Evolutionary conservation across 768 basidiomycete species (phyloP), one percentile per base, ranked within the genome.

Genomic region (Rhodosporidiobolus sp.): DNA sequence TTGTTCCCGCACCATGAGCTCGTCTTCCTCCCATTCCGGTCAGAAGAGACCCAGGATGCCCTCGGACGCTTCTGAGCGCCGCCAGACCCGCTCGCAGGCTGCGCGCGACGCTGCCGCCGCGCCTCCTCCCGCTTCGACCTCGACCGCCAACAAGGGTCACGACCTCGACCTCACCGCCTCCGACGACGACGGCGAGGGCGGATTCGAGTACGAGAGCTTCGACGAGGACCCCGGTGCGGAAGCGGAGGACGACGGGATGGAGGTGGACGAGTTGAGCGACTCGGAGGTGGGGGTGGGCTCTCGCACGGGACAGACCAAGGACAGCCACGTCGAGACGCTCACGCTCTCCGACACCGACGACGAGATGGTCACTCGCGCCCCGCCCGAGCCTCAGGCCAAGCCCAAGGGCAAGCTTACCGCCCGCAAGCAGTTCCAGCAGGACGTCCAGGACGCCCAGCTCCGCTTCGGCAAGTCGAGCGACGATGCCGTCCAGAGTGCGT

Each of bases 341-440:
- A 43, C 28, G 43, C 45, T 60, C 16, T 43, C 38, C 30, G 38
- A 60, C 49, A 34, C 58, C 52, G 69, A 65, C 53, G 63, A 65
- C 50, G 58, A 61, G n/a, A 26, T 45, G 26, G 34, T 1, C 45
- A 28, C 11, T 19, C 16, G 32, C 12, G 30, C 63, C 20, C 53
- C 63, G n/a, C 48, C 54, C 2, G 64, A 61, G 35, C 54, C 54
- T 28, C 24, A 49, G 9, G 7, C 34, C 53, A 43, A 35, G 19
- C 20, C 43, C 24, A 72, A 75, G 70, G 70, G 70, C 30, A 75
- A 75, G 60, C 64, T 72, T 50, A 75, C 67, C 20, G 49, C 63
- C 26, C 50, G 74, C 35, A 71, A 72, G 59, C 74, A 72, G 66
- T 75, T 67, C 67, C 46, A 56, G 7, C 49, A 32, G 20, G 70